These are phyloP conservation scores for Globisporangium alternatum DNA, from an alignment of 352 stramenopile species.

Conservation along the genomic window DNA sequence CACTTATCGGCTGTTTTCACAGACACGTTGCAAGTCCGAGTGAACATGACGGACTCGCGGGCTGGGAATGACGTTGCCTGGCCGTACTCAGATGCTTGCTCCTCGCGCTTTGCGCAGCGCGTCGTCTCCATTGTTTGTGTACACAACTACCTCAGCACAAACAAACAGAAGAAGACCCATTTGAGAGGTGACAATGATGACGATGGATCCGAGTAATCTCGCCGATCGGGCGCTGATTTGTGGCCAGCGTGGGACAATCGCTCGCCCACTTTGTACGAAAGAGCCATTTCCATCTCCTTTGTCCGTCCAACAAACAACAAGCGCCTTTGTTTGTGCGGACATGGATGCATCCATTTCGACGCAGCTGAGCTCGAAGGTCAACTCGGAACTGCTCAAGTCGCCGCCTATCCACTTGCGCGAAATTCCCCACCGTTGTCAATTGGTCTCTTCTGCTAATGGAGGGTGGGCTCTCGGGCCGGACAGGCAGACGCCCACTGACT, in stretches of 20 bases:
- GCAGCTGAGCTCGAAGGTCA: too few species aligned
- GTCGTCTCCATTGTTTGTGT: too few species aligned
- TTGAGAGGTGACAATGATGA: background rate
- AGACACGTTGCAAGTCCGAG: too few species aligned
- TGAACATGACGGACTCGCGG: background rate
- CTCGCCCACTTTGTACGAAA: background rate
- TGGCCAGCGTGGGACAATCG: background rate
- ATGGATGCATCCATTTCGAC: background rate
- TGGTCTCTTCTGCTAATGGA: too few species aligned
- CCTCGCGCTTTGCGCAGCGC: too few species aligned
- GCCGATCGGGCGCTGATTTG: background rate
- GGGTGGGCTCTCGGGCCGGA: too few species aligned
- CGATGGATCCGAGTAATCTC: slow-evolving; percentile 1
- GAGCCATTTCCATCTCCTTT: background rate
- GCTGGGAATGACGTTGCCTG: background rate
- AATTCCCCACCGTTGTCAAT: background rate
- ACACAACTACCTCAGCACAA: background rate
- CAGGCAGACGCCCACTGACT: background rate
- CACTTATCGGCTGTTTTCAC: too few species aligned
- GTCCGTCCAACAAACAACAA: too few species aligned
- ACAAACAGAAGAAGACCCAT: too few species aligned
- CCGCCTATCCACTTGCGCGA: background rate
- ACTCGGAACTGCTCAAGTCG: background rate
- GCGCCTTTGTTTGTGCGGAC: too few species aligned
- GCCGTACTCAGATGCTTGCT: slow-evolving; percentile 1